Base-by-base conservation (phyloP, 1,284 basidiomycete genomes). In the Flammula alnicola region DNA sequence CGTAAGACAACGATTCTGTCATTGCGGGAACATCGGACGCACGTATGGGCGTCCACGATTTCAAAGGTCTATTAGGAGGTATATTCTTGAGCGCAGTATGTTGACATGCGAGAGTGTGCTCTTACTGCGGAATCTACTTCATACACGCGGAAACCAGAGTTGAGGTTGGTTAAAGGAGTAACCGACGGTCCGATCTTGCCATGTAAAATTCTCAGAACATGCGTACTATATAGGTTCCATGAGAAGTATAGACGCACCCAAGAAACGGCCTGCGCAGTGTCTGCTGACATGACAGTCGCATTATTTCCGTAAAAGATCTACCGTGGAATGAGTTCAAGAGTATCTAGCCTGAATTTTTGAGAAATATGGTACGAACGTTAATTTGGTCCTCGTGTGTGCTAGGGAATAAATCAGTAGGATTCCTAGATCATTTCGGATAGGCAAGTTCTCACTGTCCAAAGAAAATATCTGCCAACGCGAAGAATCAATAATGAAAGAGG, bases 61-160 rank as follows among this genome's bases (percentile, higher is more conserved):
- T 90, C 86, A 60, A 88, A 90, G 2, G 85, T 87, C 84, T 87
- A n/a, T 5, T n/a, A 30, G 32, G 8, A 30, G 26, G 23, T 5
- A 42, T 14, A 17, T 19, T 27, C 25, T 39, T 22, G 44, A 38
- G n/a, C n/a, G n/a, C n/a, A 47, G 32, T 44, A 47, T 20, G 20
- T 22, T 29, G 39, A 36, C n/a, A n/a, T n/a, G n/a, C n/a, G n/a
- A n/a, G n/a, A 16, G 32, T 16, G 44, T 48, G 25, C 20, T 9
- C 81, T 43, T 63, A 88, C 86, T 49, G 70, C 74, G 9, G 88
- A 85, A 61, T 91, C 88, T 6, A 92, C 78, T 61, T 90, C 87
- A 63, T 91, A 92, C 40, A 92, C 75, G 25, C 90, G 77, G 72
- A 93, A 88, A 8, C 88, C 87, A 11, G 85, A 83, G 65, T 93